Base-by-base conservation (phyloP, 257 asterid genomes). In the Thymus quinquecostatus region DNA sequence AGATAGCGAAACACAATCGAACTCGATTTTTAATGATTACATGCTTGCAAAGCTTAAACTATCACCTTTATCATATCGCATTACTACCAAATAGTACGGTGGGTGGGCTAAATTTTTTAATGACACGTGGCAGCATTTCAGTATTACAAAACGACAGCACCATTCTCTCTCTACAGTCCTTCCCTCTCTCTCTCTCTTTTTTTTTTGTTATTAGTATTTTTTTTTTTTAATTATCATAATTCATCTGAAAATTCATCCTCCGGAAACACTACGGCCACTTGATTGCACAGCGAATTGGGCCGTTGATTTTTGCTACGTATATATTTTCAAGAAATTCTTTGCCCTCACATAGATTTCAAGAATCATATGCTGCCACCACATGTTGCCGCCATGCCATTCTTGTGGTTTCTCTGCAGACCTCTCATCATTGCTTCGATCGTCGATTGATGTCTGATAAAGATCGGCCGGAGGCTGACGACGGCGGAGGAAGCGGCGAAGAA, bases 401-500 rank as follows among this genome's bases (percentile, higher is more conserved):
- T 10, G 38, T n/a, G 71, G 30, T 73, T 62, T 36, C 38, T 10
- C 14, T 62, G 75, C 58, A 2, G 40, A 3, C 40, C 40, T 36
- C 40, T 0, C 79, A 41, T 44, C 10, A 60, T 48, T 57, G 34
- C n/a, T 34, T 12, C 29, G 80, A 68, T 76, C 71, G 58, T 21
- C 33, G 3, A 50, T 83, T 80, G 73, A 92, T 92, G 98, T 88
- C 97, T 77, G 91, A 64, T 62, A 80, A 56, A 49, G 80, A 83
- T 14, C 79, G 60, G 69, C 4, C 66, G 8, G 69, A 64, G 13
- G 57, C 36, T 51, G 79, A n/a, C 12, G 75, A 48, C 48, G 78
- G 72, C 55, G 41, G 41, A 38, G 41, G 41, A 38, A 38, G 41
- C 41, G 77, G 64, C 50, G 21, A 21, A 21, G 21, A 21, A 77